phyloP scores from a whole-genome alignment of 305 asterid species.

The Rubia peregrina region DNA sequence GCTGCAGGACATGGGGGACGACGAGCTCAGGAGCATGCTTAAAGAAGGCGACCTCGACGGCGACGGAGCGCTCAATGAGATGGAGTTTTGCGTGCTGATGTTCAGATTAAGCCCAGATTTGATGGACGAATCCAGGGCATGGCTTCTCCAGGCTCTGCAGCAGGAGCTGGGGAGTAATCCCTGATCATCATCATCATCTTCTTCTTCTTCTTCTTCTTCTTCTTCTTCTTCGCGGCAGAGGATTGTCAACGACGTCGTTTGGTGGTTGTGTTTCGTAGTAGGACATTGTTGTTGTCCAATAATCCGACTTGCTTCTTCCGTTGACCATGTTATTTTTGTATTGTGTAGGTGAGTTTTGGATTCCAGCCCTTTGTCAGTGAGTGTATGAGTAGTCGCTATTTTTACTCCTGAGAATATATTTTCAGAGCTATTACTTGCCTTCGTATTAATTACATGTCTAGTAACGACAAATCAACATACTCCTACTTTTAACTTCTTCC shows the following conservation, averaged over 20 bases:
- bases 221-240: background rate
- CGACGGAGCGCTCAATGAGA: slow-evolving; percentile 62
- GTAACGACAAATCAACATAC: background rate
- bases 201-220: background rate
- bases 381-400: slow-evolving; percentile 1
- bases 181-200: background rate
- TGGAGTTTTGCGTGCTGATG: slow-evolving; percentile 87
- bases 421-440: background rate
- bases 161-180: slow-evolving; percentile 24
- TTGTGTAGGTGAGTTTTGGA: background rate
- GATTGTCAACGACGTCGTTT: background rate
- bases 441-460: background rate
- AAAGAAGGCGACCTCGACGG: slow-evolving; percentile 64
- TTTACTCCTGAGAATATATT: background rate
- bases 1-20: slow-evolving; percentile 51
- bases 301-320: background rate
- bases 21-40: slow-evolving; percentile 60
- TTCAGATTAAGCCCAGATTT: slow-evolving; percentile 79
- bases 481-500: background rate
- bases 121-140: slow-evolving; percentile 51
- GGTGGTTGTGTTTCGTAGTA: background rate
- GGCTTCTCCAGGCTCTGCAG: slow-evolving; percentile 48
- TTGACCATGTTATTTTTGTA: slow-evolving; percentile 2
- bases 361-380: background rate
- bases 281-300: background rate